Conservation (phyloP, 768 basidiomycete genomes). For the Lepiota venenata region DNA sequence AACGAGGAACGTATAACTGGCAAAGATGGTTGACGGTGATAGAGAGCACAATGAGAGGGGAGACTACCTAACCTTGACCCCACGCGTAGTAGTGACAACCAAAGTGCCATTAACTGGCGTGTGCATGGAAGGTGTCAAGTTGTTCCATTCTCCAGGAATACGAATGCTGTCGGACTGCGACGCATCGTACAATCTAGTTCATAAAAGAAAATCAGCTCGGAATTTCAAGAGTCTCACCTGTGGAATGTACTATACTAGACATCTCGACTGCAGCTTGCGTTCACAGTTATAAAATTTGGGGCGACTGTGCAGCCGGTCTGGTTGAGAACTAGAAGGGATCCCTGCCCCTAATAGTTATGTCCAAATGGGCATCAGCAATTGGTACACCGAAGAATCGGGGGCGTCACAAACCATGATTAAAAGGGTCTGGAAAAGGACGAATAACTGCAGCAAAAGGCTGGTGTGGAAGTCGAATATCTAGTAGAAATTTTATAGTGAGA, state of each 20-base stretch:
- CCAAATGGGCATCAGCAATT: background rate
- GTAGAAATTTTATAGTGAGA: background rate
- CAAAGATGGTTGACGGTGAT: too few relatives aligned
- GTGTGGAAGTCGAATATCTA: background rate
- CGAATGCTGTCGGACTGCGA: background rate
- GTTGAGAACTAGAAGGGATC: background rate
- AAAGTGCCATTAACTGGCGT: background rate
- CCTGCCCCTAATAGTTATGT: background rate
- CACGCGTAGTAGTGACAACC: background rate
- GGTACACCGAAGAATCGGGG: background rate
- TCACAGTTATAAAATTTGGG: background rate
- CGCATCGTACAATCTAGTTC: background rate
- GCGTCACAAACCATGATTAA: background rate
- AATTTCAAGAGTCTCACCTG: background rate
- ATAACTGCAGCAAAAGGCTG: background rate
- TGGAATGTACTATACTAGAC: background rate
- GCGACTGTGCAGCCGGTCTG: background rate
- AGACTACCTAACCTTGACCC: too few relatives aligned
- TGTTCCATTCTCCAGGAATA: background rate
- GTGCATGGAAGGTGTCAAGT: background rate
- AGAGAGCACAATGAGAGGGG: too few relatives aligned
- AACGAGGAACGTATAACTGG: too few relatives aligned
- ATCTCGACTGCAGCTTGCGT: background rate
- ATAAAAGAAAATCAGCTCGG: too few relatives aligned
- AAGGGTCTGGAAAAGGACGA: background rate